Base-by-base conservation (phyloP, 257 asterid genomes). In the Petunia axillaris region DNA sequence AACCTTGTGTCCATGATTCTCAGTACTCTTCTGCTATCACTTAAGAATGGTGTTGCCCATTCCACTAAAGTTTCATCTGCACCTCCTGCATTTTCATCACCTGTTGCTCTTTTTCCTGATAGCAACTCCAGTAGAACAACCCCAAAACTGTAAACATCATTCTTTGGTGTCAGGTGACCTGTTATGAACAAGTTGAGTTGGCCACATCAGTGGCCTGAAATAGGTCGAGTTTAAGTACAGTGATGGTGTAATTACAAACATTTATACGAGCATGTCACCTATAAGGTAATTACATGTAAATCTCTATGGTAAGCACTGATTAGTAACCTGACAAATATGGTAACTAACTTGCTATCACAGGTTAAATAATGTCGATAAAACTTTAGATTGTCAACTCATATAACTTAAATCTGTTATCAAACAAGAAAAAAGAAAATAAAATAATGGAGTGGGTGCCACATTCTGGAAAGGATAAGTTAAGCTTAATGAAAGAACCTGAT, bases 1-100 rank as follows among this genome's bases (percentile, higher is more conserved):
- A 92, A 82, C 60, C 92, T 84, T 3, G 90, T 84, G 85, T 92
- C 97, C 95, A 92, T 92, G 80, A 92, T 85, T 83, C 97, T 91
- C 46, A 84, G 75, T 39, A 92, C 85, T 66, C 85, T 85, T 70
- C 91, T 83, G 64, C 71, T 82, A 13, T 92, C 93, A 2, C 80
- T 64, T 4, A 92, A 81, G 82, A 85, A 92, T 8, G 88, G 95
- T 81, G 43, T 80, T 46, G 97, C 95, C 95, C 97, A 92, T 16
- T 91, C 94, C 13, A 91, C 92, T 25, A 92, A 75, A 35, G 86
- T 89, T 52, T 87, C 90, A 60, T 90, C 90, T 46, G 84, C 81
- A 13, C 89, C 88, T 41, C 92, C 95, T 8, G 85, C 81, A 41
- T 78, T 82, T 88, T 89, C 95, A 44, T 89, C 95, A 0, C 93